Percentiles rank a stretch among this genome's conserved stretches.
Evolutionary conservation across 2,329 filamentous ascomycete genomes (phyloP).

Genomic region (Colletotrichum australisinense): DNA sequence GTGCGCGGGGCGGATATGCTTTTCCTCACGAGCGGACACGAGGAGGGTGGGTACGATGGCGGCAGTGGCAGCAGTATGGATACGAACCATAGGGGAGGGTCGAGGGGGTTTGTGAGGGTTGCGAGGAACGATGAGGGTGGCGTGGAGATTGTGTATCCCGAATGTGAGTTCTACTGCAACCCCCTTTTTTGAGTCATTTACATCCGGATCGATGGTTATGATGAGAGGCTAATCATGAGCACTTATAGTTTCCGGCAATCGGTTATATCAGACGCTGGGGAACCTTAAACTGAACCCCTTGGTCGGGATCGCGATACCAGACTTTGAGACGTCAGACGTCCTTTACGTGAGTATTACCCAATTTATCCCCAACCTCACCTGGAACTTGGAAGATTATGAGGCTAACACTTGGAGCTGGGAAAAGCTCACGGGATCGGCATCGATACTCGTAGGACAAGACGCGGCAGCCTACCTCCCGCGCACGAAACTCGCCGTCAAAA

Average conservation of each 20-base stretch:
- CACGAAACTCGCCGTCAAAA: constrained; percentile 78
- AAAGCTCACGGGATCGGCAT: constrained; percentile 71
- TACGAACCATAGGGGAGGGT: constrained; percentile 83
- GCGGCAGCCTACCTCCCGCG: constrained; percentile 73
- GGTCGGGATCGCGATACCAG: constrained; percentile 78
- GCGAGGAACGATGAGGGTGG: constrained; percentile 62
- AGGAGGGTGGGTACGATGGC: constrained; percentile 42
- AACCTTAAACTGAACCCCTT: constrained; percentile 76
- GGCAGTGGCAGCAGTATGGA: constrained; percentile 74
- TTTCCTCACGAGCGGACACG: constrained; percentile 78
- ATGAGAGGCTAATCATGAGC: background rate
- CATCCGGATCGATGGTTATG: background rate
- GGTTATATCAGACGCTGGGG: constrained; percentile 85
- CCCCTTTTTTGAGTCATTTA: background rate
- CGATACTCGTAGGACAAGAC: constrained; percentile 72
- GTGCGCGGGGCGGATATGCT: constrained; percentile 77
- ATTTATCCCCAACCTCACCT: too few species aligned
- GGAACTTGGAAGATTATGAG: too few species aligned
- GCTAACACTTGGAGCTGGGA: background rate
- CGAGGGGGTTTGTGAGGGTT: constrained; percentile 78
- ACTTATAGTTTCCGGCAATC: constrained; percentile 75
- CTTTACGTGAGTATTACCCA: constrained; percentile 63
- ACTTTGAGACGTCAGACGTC: constrained; percentile 78
- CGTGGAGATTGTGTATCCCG: constrained; percentile 76
- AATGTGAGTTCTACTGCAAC: constrained; percentile 60